Base-by-base conservation (phyloP, 306 rosid species). In the Lotus japonicus region DNA sequence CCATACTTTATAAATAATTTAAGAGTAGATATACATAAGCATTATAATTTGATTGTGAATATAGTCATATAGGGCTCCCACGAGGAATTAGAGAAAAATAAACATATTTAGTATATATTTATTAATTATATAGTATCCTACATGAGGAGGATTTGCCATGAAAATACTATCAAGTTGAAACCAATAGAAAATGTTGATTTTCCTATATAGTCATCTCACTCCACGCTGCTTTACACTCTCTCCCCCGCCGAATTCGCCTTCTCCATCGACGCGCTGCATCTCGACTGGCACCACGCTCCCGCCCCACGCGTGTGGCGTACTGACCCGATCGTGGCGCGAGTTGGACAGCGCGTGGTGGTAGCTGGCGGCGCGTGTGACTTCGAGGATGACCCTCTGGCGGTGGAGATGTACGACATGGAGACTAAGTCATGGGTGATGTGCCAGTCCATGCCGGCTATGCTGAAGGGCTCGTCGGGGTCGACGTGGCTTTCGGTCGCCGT, bases 201-300 rank as follows among this genome's bases (percentile, higher is more conserved):
- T n/a, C n/a, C n/a, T n/a, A n/a, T n/a, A n/a, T n/a, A n/a, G n/a
- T n/a, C 26, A 21, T 21, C 26, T 21, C 26, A 21, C 26, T 21
- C 98, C 4, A n/a, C 68, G 1, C 55, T 92, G 7, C 88, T 87
- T 59, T 92, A 75, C 89, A 69, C 70, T 51, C 81, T 85, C n/a
- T 73, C 92, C 1, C 85, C 91, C 0, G 43, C 79, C 2, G 70
- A 74, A 41, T 71, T 89, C 62, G 35, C 85, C 2, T 86, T 87
- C 85, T 85, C 95, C n/a, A 1, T 64, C 41, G 95, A 85, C 75
- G 80, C 91, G 4, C 78, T 92, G 44, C 83, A 86, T 18, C 80
- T 77, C 7, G 28, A 15, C 0, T 92, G 98, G 96, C 77, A 74
- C 58, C 68, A 42, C 13, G 74, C 73, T 2, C 70, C 69, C 0